Percentiles rank a stretch among this genome's conserved stretches.
Conservation (phyloP, 805 yeast genomes). For the Pachysolen tannophilus region DNA sequence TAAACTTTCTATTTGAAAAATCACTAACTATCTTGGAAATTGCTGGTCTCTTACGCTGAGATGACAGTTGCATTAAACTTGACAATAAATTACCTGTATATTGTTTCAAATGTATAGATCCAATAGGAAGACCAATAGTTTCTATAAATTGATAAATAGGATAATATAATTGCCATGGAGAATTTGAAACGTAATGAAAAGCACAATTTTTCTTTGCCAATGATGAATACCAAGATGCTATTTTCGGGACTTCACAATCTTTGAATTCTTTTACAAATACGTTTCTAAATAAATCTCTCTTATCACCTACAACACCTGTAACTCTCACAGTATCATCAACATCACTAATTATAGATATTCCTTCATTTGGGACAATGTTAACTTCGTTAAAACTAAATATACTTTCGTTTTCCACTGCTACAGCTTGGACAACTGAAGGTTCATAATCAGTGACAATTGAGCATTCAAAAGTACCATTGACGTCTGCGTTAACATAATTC, state of each 20-base stretch:
- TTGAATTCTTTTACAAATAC: slow-evolving; percentile 60
- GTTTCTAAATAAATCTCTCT: slow-evolving; percentile 72
- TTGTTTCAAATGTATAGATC: slow-evolving; percentile 82
- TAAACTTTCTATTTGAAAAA: slow-evolving; percentile 70
- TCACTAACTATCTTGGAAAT: slow-evolving; percentile 58
- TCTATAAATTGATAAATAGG: slow-evolving; percentile 50
- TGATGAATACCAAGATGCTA: slow-evolving; percentile 63
- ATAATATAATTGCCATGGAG: slow-evolving; percentile 84
- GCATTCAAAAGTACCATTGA: slow-evolving; percentile 56
- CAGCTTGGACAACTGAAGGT: slow-evolving; percentile 53
- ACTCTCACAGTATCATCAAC: slow-evolving; percentile 90
- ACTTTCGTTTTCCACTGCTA: slow-evolving; percentile 37
- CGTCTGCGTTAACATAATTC: slow-evolving; percentile 42
- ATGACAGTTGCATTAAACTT: slow-evolving; percentile 80
- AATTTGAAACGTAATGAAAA: slow-evolving; percentile 89
- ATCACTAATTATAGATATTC: slow-evolving; percentile 72
- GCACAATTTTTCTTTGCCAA: slow-evolving; percentile 37
- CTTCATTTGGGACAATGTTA: slow-evolving; percentile 27
- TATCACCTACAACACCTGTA: slow-evolving; percentile 88
- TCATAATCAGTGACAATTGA: slow-evolving; percentile 46
- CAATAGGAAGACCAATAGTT: slow-evolving; percentile 55
- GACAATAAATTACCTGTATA: slow-evolving; percentile 77
- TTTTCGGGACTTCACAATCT: slow-evolving; percentile 68
- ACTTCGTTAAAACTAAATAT: slow-evolving; percentile 39
- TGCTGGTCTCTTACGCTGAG: slow-evolving; percentile 66